These are phyloP conservation scores for Hypoxylon sp. DNA, from an alignment of 2,329 filamentous ascomycete genomes.

Conservation along the genomic window DNA sequence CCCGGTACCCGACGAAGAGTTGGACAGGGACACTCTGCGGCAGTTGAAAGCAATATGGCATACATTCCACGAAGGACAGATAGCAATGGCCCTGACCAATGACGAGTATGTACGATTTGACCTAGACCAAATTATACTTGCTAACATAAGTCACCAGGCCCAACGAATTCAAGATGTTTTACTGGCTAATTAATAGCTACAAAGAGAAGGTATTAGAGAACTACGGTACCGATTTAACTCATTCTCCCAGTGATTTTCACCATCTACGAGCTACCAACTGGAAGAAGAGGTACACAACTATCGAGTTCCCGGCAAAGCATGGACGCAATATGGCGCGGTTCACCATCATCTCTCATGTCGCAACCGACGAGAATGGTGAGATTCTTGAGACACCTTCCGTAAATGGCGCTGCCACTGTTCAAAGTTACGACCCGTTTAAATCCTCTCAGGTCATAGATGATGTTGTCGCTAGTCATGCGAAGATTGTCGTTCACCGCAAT, in stretches of 20 bases:
- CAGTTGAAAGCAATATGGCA: conserved; percentile 95
- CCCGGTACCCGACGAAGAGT: conserved; percentile 72
- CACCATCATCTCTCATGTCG: conserved; percentile 75
- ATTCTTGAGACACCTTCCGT: conserved; percentile 53
- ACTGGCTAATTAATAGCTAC: conserved; percentile 86
- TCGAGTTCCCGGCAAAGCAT: conserved; percentile 68
- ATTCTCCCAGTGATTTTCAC: conserved; percentile 93
- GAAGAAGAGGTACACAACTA: conserved; percentile 73
- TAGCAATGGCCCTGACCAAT: conserved; percentile 77
- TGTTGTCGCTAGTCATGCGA: conserved; percentile 72
- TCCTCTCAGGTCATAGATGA: conserved; percentile 70
- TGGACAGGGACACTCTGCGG: conserved; percentile 85
- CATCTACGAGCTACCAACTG: conserved; percentile 75
- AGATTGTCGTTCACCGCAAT: conserved; percentile 77
- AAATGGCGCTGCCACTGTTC: conserved; percentile 61
- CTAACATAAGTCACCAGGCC: conserved; percentile 65
- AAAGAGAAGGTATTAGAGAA: conserved; percentile 88
- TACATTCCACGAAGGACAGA: conserved; percentile 79
- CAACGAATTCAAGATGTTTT: conserved; percentile 95
- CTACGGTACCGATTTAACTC: conserved; percentile 83
- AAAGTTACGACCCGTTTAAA: conserved; percentile 89
- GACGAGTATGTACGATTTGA: conserved; percentile 68
- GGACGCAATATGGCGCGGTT: conserved; percentile 72
- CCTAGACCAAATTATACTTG: neutral
- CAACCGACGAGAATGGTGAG: conserved; percentile 63